Conservation (phyloP, 345 rosid species). For the Citrus hindsii region DNA sequence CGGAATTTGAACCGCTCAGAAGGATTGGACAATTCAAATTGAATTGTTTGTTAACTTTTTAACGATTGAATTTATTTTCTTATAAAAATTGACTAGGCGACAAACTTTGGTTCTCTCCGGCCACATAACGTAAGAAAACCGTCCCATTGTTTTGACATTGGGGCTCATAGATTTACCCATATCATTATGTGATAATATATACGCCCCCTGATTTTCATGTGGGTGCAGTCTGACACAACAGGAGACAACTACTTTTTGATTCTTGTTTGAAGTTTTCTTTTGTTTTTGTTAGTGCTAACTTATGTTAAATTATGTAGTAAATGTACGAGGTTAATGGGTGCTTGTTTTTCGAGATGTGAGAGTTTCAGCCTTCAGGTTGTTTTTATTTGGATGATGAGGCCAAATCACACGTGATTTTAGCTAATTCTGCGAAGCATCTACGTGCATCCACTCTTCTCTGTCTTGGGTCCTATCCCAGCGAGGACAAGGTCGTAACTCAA, state of each 20-base stretch:
- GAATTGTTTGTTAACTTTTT: neutral
- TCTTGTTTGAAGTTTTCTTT: neutral
- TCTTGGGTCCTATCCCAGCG: neutral
- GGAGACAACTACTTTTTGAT: neutral
- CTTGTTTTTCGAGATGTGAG: neutral
- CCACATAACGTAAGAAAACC: neutral
- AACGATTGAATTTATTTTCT: no score
- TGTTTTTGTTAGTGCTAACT: neutral
- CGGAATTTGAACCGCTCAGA: neutral
- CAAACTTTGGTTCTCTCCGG: neutral
- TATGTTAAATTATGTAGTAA: neutral
- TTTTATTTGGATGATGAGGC: neutral
- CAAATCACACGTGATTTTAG: neutral
- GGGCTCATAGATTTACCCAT: neutral
- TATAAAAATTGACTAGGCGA: neutral
- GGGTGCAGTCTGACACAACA: neutral
- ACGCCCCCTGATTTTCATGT: conserved; percentile 1
- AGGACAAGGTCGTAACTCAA: neutral
- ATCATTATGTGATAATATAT: neutral
- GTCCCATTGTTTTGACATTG: neutral
- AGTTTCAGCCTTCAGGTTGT: neutral
- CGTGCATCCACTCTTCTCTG: neutral
- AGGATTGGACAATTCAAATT: neutral
- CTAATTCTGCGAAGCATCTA: neutral
- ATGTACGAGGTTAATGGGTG: neutral